Evolutionary conservation across 768 basidiomycete species (phyloP).

Genomic region (Leccinum broughii): DNA sequence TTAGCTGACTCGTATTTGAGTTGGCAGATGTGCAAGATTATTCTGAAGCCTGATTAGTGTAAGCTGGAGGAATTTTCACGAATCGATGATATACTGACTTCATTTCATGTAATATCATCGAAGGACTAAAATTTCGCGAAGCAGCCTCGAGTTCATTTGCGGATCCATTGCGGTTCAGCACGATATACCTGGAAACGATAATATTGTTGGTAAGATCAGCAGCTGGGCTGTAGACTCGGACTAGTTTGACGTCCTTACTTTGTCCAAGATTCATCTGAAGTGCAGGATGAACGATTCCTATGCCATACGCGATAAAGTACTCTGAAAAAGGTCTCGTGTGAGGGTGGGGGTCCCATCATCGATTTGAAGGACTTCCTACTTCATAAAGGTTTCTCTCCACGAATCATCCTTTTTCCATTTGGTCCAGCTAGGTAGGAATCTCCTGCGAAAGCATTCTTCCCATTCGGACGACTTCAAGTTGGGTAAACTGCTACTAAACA

Average conservation of each 20-base stretch:
- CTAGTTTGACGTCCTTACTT: slow-evolving; percentile 46
- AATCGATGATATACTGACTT: slow-evolving; percentile 49
- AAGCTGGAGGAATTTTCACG: slow-evolving; percentile 2
- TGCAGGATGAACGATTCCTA: slow-evolving; percentile 66
- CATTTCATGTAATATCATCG: slow-evolving; percentile 69
- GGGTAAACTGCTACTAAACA: slow-evolving; percentile 69
- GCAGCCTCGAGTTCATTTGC: slow-evolving; percentile 69
- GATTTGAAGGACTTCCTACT: slow-evolving; percentile 43
- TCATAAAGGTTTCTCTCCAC: slow-evolving; percentile 69
- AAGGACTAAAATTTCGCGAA: slow-evolving; percentile 68
- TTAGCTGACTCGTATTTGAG: slow-evolving; percentile 58
- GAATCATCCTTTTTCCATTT: slow-evolving; percentile 63
- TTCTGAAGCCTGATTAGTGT: slow-evolving; percentile 56
- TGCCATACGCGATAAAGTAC: slow-evolving; percentile 67
- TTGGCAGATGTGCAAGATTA: slow-evolving; percentile 66
- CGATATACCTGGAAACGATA: slow-evolving; percentile 56
- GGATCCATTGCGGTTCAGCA: slow-evolving; percentile 73
- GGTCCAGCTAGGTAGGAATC: slow-evolving; percentile 77
- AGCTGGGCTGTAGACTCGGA: not conserved
- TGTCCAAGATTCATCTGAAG: slow-evolving; percentile 81
- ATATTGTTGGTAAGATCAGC: not conserved
- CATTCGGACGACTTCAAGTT: slow-evolving; percentile 66
- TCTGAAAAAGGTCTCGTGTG: slow-evolving; percentile 38
- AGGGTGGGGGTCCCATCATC: slow-evolving; percentile 3
- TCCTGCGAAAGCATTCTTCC: slow-evolving; percentile 69